Evolutionary conservation across 306 rosid species (phyloP).

Genomic region (Prunus dulcis): DNA sequence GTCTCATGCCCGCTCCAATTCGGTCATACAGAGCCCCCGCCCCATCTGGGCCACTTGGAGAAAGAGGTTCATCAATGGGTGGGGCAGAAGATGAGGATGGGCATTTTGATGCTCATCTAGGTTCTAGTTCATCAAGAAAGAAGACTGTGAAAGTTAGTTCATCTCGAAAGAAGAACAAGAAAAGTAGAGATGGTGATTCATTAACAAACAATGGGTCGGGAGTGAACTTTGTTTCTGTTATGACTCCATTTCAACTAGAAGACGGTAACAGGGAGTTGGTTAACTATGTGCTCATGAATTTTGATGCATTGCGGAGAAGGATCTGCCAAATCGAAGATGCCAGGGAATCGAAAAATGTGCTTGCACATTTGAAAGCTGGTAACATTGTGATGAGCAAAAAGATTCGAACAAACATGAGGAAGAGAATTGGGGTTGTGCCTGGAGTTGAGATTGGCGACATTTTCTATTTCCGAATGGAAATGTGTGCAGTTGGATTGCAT

Average conservation of each 20-base stretch:
- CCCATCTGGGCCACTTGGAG: background rate
- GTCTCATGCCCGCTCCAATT: slow-evolving; percentile 40
- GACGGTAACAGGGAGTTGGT: slow-evolving; percentile 45
- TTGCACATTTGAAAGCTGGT: slow-evolving; percentile 50
- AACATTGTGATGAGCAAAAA: slow-evolving; percentile 37
- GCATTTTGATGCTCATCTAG: slow-evolving; percentile 15
- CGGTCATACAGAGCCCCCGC: slow-evolving; percentile 32
- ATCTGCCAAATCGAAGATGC: slow-evolving; percentile 58
- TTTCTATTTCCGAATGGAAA: slow-evolving; percentile 59
- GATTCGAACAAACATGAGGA: slow-evolving; percentile 51
- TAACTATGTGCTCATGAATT: slow-evolving; percentile 39
- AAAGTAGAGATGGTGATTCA: slow-evolving; percentile 8
- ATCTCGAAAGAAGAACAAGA: slow-evolving; percentile 35
- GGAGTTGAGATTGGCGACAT: slow-evolving; percentile 67
- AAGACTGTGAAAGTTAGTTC: slow-evolving; percentile 27
- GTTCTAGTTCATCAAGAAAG: slow-evolving; percentile 28
- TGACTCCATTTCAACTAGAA: slow-evolving; percentile 18
- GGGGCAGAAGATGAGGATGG: background rate
- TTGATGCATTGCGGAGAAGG: slow-evolving; percentile 58
- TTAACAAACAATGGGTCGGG: background rate
- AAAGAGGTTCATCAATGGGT: slow-evolving; percentile 4
- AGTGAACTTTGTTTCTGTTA: slow-evolving; percentile 14
- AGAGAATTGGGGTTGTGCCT: slow-evolving; percentile 51
- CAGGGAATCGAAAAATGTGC: slow-evolving; percentile 20
- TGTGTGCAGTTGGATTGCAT: slow-evolving; percentile 60